These are phyloP conservation scores for Fomitiporia mediterranea DNA, from an alignment of 1,284 basidiomycete genomes.

Conservation along the genomic window DNA sequence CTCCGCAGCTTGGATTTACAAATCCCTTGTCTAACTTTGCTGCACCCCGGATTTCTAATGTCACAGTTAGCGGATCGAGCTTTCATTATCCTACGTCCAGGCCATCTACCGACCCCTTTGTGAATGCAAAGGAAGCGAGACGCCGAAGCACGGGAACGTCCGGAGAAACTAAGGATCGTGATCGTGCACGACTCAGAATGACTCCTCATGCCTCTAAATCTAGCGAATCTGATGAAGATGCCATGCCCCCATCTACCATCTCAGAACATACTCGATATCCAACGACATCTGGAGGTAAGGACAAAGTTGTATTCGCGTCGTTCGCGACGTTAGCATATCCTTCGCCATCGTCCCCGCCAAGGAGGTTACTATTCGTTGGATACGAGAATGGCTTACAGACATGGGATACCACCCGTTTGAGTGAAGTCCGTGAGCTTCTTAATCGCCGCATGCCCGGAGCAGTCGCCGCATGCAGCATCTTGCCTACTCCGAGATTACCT, in stretches of 20 bases:
- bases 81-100: conserved; percentile 13
- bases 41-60: conserved; percentile 19
- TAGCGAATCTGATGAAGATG: conserved; percentile 17
- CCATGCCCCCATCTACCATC: conserved; percentile 4
- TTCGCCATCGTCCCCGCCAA: conserved; percentile 22
- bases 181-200: conserved; percentile 18
- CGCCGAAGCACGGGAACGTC: conserved; percentile 19
- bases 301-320: conserved; percentile 19
- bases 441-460: conserved; percentile 38
- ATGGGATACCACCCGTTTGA: conserved; percentile 63
- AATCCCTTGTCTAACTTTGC: conserved; percentile 17
- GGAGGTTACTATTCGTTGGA: conserved; percentile 54
- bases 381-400: conserved; percentile 59
- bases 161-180: conserved; percentile 13
- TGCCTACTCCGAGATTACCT: conserved; percentile 34
- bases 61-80: conserved; percentile 20
- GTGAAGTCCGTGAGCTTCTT: conserved; percentile 49
- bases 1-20: conserved; percentile 18
- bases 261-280: conserved; percentile 13
- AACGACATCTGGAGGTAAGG: conserved; percentile 4
- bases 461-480: conserved; percentile 42
- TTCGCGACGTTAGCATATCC: conserved; percentile 9
- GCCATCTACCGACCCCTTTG: conserved; percentile 11
- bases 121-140: conserved; percentile 18
- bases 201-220: conserved; percentile 15